Evolutionary conservation across 2,329 filamentous ascomycete species (phyloP).

Genomic region (Calonectria pseudoreteaudii): DNA sequence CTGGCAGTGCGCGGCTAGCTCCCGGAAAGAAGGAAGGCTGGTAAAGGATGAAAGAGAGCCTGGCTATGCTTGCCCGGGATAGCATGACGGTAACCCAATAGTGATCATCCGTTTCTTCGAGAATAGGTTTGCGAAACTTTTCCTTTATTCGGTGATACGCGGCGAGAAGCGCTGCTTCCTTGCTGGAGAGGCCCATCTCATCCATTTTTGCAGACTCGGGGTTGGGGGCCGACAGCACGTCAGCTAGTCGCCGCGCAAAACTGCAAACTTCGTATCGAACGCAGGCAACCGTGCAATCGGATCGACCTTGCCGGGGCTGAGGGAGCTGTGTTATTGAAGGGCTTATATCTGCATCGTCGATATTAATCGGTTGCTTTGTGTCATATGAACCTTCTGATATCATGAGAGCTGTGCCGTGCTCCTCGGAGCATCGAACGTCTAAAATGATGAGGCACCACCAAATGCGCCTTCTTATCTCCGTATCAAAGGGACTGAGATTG

Average conservation of each 20-base stretch:
- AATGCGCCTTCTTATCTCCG: not conserved
- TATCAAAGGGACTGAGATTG: slow-evolving; percentile 1
- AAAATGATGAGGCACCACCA: not conserved
- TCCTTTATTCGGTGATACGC: not conserved
- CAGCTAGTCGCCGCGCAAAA: not conserved
- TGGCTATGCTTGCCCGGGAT: not conserved
- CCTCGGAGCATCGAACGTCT: not conserved
- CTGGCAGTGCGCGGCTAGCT: not conserved
- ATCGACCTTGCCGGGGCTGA: not conserved
- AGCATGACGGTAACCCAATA: not conserved
- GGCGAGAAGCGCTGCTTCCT: not conserved
- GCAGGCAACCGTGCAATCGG: not conserved
- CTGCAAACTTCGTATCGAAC: not conserved
- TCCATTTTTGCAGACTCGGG: not conserved
- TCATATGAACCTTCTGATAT: not conserved
- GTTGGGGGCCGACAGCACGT: not conserved
- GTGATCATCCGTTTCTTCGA: not conserved
- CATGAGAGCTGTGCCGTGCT: not conserved
- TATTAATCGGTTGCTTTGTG: not conserved
- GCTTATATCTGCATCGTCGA: not conserved
- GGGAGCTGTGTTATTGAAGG: not conserved
- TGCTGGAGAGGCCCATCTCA: not conserved
- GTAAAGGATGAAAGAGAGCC: not conserved
- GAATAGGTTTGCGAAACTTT: not conserved
- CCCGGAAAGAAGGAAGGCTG: not conserved